Evolutionary conservation across 148 eudicot genomes (phyloP).

Genomic region (Vaccinium myrtillus): DNA sequence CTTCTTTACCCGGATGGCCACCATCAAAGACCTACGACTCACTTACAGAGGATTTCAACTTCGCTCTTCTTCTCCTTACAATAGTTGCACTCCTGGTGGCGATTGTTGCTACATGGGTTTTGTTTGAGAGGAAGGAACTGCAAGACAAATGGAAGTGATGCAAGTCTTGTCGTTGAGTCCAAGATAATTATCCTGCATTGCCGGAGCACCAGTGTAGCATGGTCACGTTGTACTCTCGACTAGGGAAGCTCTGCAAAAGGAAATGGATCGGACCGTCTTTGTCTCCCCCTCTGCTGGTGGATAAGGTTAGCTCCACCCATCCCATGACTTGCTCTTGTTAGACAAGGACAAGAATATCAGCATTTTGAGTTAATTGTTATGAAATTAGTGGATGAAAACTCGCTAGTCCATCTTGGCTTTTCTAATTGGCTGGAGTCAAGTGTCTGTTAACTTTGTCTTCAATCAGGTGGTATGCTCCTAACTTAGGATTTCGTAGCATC

Average conservation of each 20-base stretch:
- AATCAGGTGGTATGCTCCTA: background rate
- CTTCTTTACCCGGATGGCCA: slow-evolving; percentile 79
- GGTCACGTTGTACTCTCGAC: background rate
- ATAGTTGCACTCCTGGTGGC: slow-evolving; percentile 77
- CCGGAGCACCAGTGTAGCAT: background rate
- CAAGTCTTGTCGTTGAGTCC: background rate
- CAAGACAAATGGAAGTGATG: slow-evolving; percentile 93
- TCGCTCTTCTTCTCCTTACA: slow-evolving; percentile 83
- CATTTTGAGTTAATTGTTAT: background rate
- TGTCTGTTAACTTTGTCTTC: background rate
- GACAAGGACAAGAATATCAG: background rate
- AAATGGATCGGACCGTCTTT: background rate
- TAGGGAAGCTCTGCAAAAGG: background rate
- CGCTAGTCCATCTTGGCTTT: background rate
- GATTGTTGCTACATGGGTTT: slow-evolving; percentile 86
- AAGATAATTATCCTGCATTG: background rate
- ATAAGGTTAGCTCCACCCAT: background rate
- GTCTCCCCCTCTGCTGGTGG: background rate
- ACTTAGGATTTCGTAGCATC: background rate
- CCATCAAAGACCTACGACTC: slow-evolving; percentile 94
- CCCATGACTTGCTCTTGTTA: background rate
- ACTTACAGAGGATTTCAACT: slow-evolving; percentile 94
- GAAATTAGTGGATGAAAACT: background rate
- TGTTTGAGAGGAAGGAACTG: slow-evolving; percentile 87
- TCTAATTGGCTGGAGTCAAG: background rate